These are phyloP conservation scores for Ceratocystis eucalypticola DNA, from an alignment of 2,329 filamentous ascomycete genomes.

Conservation along the genomic window DNA sequence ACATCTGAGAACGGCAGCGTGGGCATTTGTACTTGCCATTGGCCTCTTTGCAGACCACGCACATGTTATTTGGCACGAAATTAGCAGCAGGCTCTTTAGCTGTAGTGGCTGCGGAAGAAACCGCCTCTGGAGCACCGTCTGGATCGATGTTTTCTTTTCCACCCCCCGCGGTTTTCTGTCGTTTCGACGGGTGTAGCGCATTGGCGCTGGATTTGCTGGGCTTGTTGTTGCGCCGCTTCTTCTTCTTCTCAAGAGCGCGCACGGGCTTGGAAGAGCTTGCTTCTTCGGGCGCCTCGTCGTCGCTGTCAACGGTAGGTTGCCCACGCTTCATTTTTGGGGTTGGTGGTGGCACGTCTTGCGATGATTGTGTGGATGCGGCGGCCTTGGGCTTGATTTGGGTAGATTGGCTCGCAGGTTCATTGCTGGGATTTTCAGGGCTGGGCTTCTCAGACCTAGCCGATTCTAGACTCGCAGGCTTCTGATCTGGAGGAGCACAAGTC, in stretches of 20 bases:
- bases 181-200: not conserved
- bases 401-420: not conserved
- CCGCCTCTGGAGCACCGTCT: not conserved
- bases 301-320: not conserved
- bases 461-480: not conserved
- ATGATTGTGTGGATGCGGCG: not conserved
- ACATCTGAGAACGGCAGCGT: slow-evolving; percentile 47
- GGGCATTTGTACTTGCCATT: slow-evolving; percentile 50
- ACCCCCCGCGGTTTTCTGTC: not conserved
- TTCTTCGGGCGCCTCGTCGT: slow-evolving; percentile 16
- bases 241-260: slow-evolving; percentile 14
- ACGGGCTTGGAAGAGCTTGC: slow-evolving; percentile 11
- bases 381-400: not conserved
- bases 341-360: not conserved
- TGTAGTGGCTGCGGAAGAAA: not conserved
- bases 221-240: slow-evolving; percentile 14
- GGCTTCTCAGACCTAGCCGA: not conserved
- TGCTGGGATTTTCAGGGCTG: not conserved
- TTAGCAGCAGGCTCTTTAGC: not conserved
- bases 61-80: slow-evolving; percentile 24
- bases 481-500: not conserved
- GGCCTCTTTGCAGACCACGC: slow-evolving; percentile 39
- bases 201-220: not conserved
- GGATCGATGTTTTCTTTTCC: not conserved
- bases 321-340: not conserved